Base-by-base conservation (phyloP, 208 protist species). In the Leishmania amazonensis region DNA sequence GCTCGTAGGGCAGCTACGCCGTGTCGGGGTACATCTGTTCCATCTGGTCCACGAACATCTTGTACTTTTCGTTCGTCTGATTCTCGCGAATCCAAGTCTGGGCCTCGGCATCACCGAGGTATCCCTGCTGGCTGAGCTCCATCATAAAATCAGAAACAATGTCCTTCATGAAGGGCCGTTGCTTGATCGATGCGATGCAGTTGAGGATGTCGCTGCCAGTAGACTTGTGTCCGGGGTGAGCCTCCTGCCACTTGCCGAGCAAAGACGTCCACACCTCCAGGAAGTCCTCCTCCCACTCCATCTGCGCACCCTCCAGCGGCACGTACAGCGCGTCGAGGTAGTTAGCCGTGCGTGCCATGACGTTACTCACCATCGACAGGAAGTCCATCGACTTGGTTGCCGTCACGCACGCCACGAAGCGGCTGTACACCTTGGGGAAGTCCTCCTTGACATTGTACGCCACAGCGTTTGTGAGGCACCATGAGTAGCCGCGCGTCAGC, bases 281-380 rank as follows among this genome's bases (percentile, higher is more conserved):
- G 67, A 97, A 96, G 51, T 94, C 91, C 81, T 94, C 92, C 68
- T 95, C 87, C 93, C 93, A 96, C 49, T 94, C 83, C 68, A 83
- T 84, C 60, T 90, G 82, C 62, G 88, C 88, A 21, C 80, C 83
- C 5, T 88, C 84, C 45, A 89, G 78, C 7, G 88, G 75, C 31
- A 89, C 83, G 53, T 85, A 85, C n/a, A 96, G 81, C 13, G 88
- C 89, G 76, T 96, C 95, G 19, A 98, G 90, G 85, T 96, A 95
- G 78, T 95, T 95, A 5, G 93, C 93, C 6, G 91, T 96, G 78
- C 95, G 93, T 9, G 87, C 84, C 77, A 98, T 91, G 35, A 98
- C 83, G 58, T 96, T 92, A 71, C 88, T 84, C 70, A 90, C 77
- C 42, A 96, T 83, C 40, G 65, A 76, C 5, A 91, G 28, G 70